A percentile compares a stretch with the other conserved stretches of the same genome.
Conservation (phyloP, 495 filamentous ascomycete genomes). For the Glutinoglossum americanum region DNA sequence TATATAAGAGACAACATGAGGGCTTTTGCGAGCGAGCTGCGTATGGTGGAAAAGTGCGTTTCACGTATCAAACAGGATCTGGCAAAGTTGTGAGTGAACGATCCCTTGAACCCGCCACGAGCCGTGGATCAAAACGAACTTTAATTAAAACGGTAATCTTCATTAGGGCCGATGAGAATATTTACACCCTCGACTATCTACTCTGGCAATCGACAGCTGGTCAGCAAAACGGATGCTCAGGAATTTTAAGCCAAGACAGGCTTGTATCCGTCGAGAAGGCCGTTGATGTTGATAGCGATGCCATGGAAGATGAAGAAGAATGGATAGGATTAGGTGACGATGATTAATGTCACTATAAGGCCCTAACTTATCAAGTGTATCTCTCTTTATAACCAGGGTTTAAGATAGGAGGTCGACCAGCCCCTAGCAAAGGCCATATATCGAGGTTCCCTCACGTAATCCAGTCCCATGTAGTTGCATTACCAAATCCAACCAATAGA, state of each 20-base stretch:
- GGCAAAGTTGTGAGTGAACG: constrained; percentile 20
- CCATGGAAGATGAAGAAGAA: neutral
- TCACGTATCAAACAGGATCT: constrained; percentile 44
- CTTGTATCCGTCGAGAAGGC: neutral
- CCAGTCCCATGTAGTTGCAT: too few species aligned
- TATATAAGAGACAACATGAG: constrained; percentile 60
- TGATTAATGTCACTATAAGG: neutral
- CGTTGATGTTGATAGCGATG: neutral
- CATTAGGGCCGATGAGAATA: constrained; percentile 51
- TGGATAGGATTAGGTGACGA: neutral
- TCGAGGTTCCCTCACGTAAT: too few species aligned
- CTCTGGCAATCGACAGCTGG: constrained; percentile 17
- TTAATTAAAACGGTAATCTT: constrained; percentile 30
- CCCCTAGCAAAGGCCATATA: too few species aligned
- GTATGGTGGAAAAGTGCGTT: constrained; percentile 55
- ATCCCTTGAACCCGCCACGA: neutral
- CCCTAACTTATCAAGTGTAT: too few species aligned
- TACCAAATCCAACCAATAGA: too few species aligned
- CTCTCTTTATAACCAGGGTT: too few species aligned
- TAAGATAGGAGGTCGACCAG: too few species aligned
- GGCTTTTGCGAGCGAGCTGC: constrained; percentile 58
- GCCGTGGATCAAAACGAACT: neutral
- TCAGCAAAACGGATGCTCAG: neutral
- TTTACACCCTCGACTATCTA: constrained; percentile 69
- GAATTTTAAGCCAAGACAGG: neutral